Evolutionary conservation across 108 stramenopile genomes (phyloP).

Genomic region (Seminavis robusta): DNA sequence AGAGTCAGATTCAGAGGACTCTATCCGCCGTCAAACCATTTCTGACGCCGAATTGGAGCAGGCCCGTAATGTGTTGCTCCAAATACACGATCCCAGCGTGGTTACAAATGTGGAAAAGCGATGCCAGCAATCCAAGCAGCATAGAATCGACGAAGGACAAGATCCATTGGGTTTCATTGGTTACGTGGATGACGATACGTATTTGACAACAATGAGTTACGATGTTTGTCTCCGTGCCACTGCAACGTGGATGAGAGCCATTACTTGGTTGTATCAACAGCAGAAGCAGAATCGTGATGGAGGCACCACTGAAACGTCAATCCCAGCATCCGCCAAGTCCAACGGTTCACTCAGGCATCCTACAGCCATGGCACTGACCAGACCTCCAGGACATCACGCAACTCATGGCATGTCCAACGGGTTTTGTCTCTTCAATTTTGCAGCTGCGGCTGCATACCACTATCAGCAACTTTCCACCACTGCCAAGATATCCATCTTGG

Average conservation of each 20-base stretch:
- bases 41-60: conserved; percentile 26
- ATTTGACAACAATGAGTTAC: conserved; percentile 34
- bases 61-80: conserved; percentile 26
- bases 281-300: neutral
- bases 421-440: conserved; percentile 66
- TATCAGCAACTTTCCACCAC: conserved; percentile 9
- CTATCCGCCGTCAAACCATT: conserved; percentile 10
- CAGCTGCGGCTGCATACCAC: conserved; percentile 45
- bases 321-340: neutral
- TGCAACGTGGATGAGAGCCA: conserved; percentile 46
- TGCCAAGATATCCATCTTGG: conserved; percentile 41
- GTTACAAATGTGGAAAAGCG: conserved; percentile 26
- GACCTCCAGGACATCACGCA: conserved; percentile 78
- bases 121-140: conserved; percentile 21
- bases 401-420: conserved; percentile 35
- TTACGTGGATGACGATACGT: conserved; percentile 48
- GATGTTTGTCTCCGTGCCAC: conserved; percentile 49
- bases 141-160: conserved; percentile 38
- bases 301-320: too few relatives aligned
- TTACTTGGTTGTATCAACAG: conserved; percentile 12
- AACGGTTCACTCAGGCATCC: too few relatives aligned
- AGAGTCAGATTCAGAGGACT: neutral
- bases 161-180: conserved; percentile 47
- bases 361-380: conserved; percentile 40
- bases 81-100: conserved; percentile 25